These are phyloP conservation scores for Balansia obtecta DNA, from an alignment of 2,329 filamentous ascomycete genomes.

Conservation along the genomic window DNA sequence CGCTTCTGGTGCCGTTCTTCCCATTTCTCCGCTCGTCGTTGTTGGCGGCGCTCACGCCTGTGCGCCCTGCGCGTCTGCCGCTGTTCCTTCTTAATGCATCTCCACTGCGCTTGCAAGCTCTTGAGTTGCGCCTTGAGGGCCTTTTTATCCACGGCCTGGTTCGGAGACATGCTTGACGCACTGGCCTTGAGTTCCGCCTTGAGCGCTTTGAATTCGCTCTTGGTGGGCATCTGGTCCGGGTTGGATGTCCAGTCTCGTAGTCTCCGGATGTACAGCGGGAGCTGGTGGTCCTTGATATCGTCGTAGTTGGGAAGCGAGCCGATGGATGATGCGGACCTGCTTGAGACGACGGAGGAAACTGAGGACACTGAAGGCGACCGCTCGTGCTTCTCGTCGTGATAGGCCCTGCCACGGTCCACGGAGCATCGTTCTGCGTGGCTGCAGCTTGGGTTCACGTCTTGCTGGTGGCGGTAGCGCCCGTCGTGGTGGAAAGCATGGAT, in stretches of 20 bases:
- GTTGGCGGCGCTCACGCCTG: too few relatives aligned
- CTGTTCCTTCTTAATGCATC: constrained; percentile 19
- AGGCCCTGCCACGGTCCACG: background rate
- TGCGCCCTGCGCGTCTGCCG: constrained; percentile 18
- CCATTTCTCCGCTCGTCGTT: constrained; percentile 21
- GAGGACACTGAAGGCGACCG: constrained; percentile 24
- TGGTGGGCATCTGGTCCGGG: constrained; percentile 37
- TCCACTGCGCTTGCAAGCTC: constrained; percentile 31
- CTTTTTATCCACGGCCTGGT: constrained; percentile 15
- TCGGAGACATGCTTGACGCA: constrained; percentile 13
- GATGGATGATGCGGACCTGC: constrained; percentile 28
- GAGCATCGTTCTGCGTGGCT: background rate
- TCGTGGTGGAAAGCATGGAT: constrained; percentile 5
- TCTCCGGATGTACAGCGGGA: constrained; percentile 31
- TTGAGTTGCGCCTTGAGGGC: constrained; percentile 32
- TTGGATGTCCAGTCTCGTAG: constrained; percentile 36
- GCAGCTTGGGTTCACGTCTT: background rate
- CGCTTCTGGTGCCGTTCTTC: constrained; percentile 19
- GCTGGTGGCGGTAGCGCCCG: constrained; percentile 9
- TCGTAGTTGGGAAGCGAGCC: constrained; percentile 43
- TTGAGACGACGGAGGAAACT: constrained; percentile 21
- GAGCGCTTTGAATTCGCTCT: constrained; percentile 28
- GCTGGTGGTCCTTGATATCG: constrained; percentile 33
- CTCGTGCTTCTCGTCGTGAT: constrained; percentile 8
- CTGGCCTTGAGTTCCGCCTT: constrained; percentile 30